These are phyloP conservation scores for Tarenaya hassleriana DNA, from an alignment of 345 rosid species.

Conservation along the genomic window DNA sequence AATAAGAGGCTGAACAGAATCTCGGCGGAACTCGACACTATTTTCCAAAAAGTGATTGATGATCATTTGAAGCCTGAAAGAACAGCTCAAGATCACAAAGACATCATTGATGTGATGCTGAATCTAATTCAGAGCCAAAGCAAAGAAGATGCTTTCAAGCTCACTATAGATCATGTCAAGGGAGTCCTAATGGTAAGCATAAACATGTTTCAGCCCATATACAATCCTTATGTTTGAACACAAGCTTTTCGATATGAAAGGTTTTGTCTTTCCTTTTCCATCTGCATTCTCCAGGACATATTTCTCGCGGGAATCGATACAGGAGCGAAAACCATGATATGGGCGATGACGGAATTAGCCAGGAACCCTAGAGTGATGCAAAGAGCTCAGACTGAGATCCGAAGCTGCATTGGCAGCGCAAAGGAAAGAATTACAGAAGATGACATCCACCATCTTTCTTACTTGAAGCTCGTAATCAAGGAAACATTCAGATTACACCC, in stretches of 20 bases:
- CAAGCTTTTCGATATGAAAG: no score
- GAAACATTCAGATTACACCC: constrained; percentile 53
- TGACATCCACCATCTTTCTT: constrained; percentile 34
- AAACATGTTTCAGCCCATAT: not conserved
- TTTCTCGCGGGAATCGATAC: no score
- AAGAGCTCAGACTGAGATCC: no score
- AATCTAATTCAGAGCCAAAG: constrained; percentile 18
- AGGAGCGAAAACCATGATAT: no score
- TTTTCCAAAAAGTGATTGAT: constrained; percentile 34
- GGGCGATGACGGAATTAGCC: no score
- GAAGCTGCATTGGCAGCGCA: no score
- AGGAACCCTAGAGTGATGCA: no score
- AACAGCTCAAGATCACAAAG: constrained; percentile 16
- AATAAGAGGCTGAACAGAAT: constrained; percentile 26
- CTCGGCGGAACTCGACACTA: constrained; percentile 28
- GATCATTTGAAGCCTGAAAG: constrained; percentile 36
- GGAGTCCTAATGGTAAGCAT: constrained; percentile 42
- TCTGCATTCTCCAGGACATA: no score
- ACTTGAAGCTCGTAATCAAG: constrained; percentile 37
- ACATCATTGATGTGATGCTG: constrained; percentile 40
- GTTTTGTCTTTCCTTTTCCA: no score
- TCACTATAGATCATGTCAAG: constrained; percentile 39
- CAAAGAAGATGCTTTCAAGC: constrained; percentile 17
- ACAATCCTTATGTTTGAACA: no score
- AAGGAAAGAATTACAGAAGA: constrained; percentile 21